Evolutionary conservation across 208 protist species (phyloP).

Genomic region (Trypanosoma theileri): DNA sequence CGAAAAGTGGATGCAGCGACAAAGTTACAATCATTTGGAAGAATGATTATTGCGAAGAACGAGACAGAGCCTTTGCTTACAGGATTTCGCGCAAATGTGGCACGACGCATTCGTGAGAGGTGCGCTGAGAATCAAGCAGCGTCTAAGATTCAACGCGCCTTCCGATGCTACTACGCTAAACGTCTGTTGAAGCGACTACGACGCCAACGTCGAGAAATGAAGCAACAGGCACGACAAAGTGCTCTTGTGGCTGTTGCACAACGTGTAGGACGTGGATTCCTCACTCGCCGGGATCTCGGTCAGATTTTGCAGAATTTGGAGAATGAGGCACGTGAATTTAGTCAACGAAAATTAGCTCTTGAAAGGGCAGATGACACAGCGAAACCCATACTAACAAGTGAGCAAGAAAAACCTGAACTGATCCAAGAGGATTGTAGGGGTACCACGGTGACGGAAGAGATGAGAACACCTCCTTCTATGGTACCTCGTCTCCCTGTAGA

Average conservation of each 20-base stretch:
- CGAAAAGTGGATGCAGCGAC: slow-evolving; percentile 50
- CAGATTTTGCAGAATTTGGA: slow-evolving; percentile 29
- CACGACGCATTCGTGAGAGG: slow-evolving; percentile 40
- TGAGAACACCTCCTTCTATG: too few relatives aligned
- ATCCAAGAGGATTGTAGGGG: background rate
- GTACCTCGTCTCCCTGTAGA: too few relatives aligned
- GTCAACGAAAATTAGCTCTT: slow-evolving; percentile 8
- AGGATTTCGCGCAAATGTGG: slow-evolving; percentile 49
- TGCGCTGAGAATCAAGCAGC: slow-evolving; percentile 38
- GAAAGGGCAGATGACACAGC: background rate
- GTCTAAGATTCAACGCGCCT: slow-evolving; percentile 63
- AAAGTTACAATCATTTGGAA: slow-evolving; percentile 70
- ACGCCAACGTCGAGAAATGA: background rate
- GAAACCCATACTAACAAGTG: background rate
- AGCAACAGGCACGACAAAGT: background rate
- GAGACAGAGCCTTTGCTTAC: slow-evolving; percentile 40
- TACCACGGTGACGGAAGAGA: background rate
- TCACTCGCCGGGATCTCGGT: slow-evolving; percentile 39
- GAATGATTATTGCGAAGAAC: slow-evolving; percentile 54
- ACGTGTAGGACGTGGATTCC: slow-evolving; percentile 64
- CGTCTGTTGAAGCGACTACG: slow-evolving; percentile 25
- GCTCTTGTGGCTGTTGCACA: slow-evolving; percentile 35
- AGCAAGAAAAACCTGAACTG: background rate
- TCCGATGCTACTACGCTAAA: slow-evolving; percentile 46
- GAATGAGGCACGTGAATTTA: slow-evolving; percentile 32